Evolutionary conservation across 2,329 filamentous ascomycete genomes (phyloP), one percentile per base, ranked within the genome.

Genomic region (Talaromyces verruculosus): DNA sequence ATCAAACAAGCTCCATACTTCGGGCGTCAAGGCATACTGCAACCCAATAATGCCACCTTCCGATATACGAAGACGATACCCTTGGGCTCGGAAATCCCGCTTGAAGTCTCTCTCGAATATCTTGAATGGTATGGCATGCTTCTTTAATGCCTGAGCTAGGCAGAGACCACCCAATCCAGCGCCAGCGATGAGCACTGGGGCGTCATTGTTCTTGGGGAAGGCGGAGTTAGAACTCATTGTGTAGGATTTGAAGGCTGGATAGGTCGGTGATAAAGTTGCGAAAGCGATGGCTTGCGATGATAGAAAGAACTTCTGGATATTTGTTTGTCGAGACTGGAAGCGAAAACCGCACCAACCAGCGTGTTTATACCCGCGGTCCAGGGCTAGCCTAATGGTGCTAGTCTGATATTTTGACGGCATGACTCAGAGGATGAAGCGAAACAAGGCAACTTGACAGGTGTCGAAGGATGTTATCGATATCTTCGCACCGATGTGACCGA

Each of bases 1-100:
- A 8, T 69, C 68, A 43, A 72, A 72, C 2, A 72, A 49, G 15
- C 47, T 33, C 63, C 69, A 72, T 5, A 70, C 25, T 8, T 71
- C 41, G 4, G 58, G 43, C 7, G 41, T 47, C 28, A 70, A 63
- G 17, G 65, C 62, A 49, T 67, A 68, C 25, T 67, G 65, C 1
- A 70, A 64, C 0, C 69, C 71, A 15, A 67, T 60, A 7, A 69
- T 68, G 1, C 75, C 75, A 11, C 72, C 69, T 25, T 65, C 67
- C 5, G 66, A 70, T 15, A 79, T 68, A 4, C 73, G 71, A 1
- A 81, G 67, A 19, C 79, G 73, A 65, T 80, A 81, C 1, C 79
- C 80, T 68, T 81, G 78, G 0, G 75, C 69, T 22, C 74, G 73
- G 37, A 73, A 72, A 35, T 73, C 65, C 35, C 71, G 67, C 19